Percentiles rank a stretch among this genome's conserved stretches.
phyloP scores from a whole-genome alignment of 805 yeast genomes.

The Metschnikowia drakensbergensis region DNA sequence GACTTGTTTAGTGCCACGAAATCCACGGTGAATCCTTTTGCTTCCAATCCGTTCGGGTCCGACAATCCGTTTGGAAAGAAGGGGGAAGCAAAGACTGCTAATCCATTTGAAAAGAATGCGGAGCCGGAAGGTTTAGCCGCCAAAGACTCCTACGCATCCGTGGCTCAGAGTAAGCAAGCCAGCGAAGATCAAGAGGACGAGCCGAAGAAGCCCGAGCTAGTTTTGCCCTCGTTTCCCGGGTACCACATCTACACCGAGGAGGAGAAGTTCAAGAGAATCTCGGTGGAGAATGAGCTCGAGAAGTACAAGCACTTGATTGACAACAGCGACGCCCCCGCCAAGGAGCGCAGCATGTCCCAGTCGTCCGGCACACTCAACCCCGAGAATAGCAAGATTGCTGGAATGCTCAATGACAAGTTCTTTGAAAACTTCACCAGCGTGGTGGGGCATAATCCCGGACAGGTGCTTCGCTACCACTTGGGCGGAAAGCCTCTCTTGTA shows the following conservation, averaged over 20 bases:
- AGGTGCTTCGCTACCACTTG: slow-evolving; percentile 79
- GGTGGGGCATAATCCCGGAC: slow-evolving; percentile 79
- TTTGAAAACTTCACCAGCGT: slow-evolving; percentile 76
- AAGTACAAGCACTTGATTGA: slow-evolving; percentile 45
- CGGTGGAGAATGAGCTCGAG: slow-evolving; percentile 49
- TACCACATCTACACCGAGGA: slow-evolving; percentile 66
- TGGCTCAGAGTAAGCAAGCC: not conserved
- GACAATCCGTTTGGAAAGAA: slow-evolving; percentile 20
- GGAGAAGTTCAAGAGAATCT: slow-evolving; percentile 57
- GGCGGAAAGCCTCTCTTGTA: slow-evolving; percentile 77
- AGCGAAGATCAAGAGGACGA: slow-evolving; percentile 7
- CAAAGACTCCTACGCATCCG: slow-evolving; percentile 7
- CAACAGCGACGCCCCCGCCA: slow-evolving; percentile 39
- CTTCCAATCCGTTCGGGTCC: slow-evolving; percentile 15
- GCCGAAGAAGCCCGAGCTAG: not conserved
- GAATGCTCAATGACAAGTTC: slow-evolving; percentile 64
- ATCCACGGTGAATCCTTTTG: slow-evolving; percentile 37
- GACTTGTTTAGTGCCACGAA: slow-evolving; percentile 29
- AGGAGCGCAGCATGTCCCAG: slow-evolving; percentile 15
- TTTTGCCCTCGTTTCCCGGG: slow-evolving; percentile 55
- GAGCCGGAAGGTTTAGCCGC: not conserved
- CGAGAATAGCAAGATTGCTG: slow-evolving; percentile 35
- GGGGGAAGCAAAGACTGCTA: no score
- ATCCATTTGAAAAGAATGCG: not conserved
- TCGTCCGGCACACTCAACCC: slow-evolving; percentile 19